Conservation (phyloP, 108 stramenopile genomes). For the Hondaea fermentalgiana region DNA sequence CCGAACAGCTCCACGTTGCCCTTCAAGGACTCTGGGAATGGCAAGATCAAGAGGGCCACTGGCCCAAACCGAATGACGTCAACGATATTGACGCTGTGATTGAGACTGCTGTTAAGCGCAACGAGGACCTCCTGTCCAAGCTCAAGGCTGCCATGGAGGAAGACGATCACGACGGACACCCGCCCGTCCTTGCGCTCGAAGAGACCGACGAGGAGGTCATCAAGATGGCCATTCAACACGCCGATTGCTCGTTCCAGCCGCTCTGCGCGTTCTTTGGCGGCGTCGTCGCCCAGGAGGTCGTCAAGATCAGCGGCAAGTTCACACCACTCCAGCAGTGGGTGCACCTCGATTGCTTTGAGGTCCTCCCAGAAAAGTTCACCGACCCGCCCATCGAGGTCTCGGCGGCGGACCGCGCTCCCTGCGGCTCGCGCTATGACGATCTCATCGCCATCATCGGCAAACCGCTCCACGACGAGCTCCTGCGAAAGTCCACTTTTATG, state of each 20-base stretch:
- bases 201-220: slow-evolving; percentile 54
- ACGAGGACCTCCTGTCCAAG: slow-evolving; percentile 19
- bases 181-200: background rate
- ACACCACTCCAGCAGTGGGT: slow-evolving; percentile 65
- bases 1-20: slow-evolving; percentile 48
- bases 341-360: slow-evolving; percentile 48
- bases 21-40: slow-evolving; percentile 42
- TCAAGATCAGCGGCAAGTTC: slow-evolving; percentile 72
- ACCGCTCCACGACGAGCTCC: slow-evolving; percentile 54
- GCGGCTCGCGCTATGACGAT: slow-evolving; percentile 61
- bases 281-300: slow-evolving; percentile 74
- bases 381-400: background rate
- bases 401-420: slow-evolving; percentile 35
- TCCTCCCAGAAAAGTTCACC: slow-evolving; percentile 34
- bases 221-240: slow-evolving; percentile 46
- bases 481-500: slow-evolving; percentile 60
- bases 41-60: slow-evolving; percentile 27
- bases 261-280: slow-evolving; percentile 70
- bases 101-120: slow-evolving; percentile 22
- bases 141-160: slow-evolving; percentile 26
- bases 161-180: background rate
- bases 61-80: slow-evolving; percentile 33
- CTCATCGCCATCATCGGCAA: slow-evolving; percentile 62
- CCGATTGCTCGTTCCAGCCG: slow-evolving; percentile 56
- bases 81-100: background rate